These are phyloP conservation scores for Arthrobotrys conoides DNA, from an alignment of 2,329 filamentous ascomycete genomes.

Conservation along the genomic window DNA sequence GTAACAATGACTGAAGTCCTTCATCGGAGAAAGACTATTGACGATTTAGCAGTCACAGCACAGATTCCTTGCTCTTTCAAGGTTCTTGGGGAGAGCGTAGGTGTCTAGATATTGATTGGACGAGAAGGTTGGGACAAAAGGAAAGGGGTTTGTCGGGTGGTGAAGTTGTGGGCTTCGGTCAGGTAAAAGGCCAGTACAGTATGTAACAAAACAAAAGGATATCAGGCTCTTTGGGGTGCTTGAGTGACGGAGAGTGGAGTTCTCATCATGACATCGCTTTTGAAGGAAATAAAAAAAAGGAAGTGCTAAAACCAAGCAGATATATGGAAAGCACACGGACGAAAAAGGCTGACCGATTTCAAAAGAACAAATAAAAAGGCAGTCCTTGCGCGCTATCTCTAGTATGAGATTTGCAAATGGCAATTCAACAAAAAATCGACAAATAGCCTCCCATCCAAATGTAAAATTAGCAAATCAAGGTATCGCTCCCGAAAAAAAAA, in stretches of 20 bases:
- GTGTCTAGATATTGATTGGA: constrained; percentile 42
- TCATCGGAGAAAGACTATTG: constrained; percentile 10
- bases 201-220: constrained; percentile 41
- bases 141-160: constrained; percentile 16
- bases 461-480: constrained; percentile 57
- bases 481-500: constrained; percentile 51
- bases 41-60: constrained; percentile 56
- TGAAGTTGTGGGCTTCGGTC: constrained; percentile 18
- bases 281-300: constrained; percentile 23
- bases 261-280: constrained; percentile 54
- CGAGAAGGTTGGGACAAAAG: constrained; percentile 45
- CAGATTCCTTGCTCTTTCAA: constrained; percentile 46
- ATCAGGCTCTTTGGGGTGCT: constrained; percentile 46
- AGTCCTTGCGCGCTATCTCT: constrained; percentile 57
- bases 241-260: constrained; percentile 20
- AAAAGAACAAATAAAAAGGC: constrained; percentile 24
- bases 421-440: constrained; percentile 56
- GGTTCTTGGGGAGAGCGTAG: constrained; percentile 1
- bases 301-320: constrained; percentile 47
- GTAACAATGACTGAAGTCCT: constrained; percentile 25
- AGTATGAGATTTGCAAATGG: constrained; percentile 49
- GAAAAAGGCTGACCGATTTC: constrained; percentile 45
- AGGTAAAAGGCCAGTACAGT: constrained; percentile 27
- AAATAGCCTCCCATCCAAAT: constrained; percentile 56
- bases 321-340: constrained; percentile 40